These are phyloP conservation scores for Talaromyces rugulosus DNA, from an alignment of 2,329 filamentous ascomycete genomes.

Conservation along the genomic window DNA sequence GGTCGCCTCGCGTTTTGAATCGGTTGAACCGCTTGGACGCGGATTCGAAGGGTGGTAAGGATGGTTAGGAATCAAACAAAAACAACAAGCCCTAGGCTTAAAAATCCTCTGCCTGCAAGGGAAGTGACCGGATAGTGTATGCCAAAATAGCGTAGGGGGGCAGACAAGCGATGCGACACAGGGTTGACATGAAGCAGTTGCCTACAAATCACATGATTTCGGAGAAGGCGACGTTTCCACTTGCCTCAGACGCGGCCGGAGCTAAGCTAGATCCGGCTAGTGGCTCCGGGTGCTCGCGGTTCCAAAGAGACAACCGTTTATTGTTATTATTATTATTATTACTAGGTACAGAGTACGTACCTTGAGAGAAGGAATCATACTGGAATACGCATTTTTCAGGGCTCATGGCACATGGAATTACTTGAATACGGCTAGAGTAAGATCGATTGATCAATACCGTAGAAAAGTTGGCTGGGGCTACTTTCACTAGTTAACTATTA, in stretches of 20 bases:
- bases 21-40: background rate
- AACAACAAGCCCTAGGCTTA: background rate
- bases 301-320: background rate
- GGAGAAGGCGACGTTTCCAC: slow-evolving; percentile 9
- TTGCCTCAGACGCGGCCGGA: background rate
- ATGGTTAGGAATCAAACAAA: background rate
- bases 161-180: slow-evolving; percentile 1
- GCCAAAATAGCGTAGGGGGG: background rate
- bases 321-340: background rate
- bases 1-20: background rate
- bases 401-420: background rate
- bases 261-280: background rate
- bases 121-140: background rate
- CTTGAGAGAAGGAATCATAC: background rate
- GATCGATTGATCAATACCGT: background rate
- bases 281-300: background rate
- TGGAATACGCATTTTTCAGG: background rate
- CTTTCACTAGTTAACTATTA: background rate
- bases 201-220: slow-evolving; percentile 12
- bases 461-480: background rate
- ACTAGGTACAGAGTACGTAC: no score
- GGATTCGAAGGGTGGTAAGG: background rate
- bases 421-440: background rate
- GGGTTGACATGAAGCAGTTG: slow-evolving; percentile 10
- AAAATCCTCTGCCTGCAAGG: slow-evolving; percentile 13